Evolutionary conservation across 139 green algal species (phyloP), one percentile per base, ranked within the genome.

Genomic region (Raphidocelis subcapitata): DNA sequence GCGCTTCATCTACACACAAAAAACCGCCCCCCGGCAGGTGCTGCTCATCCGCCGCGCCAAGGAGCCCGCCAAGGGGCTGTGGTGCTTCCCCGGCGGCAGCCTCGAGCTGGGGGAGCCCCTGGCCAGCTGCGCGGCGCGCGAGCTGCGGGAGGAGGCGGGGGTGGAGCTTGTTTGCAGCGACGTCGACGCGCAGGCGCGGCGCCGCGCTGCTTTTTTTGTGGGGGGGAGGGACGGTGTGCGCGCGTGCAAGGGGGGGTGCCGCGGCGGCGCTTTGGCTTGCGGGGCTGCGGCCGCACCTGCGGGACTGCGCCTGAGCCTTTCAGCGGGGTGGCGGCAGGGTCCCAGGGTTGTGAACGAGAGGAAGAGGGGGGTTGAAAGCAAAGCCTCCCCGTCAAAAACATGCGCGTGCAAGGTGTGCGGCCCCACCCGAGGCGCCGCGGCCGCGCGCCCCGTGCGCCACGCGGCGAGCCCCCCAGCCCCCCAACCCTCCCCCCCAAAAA

Each of bases 1-100:
- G 12, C 23, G 52, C 20, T 15, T 5, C 10, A 59, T 59, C 4
- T 15, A 28, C 10, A 59, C 60, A 41, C 20, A 37, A 20, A 12
- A 8, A 12, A 8, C 24, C 44, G 16, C 37, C 4, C 26, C 33
- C 37, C 3, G 44, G 28, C 73, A 90, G 75, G 52, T 88, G 36
- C 71, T 91, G 70, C 75, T 91, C 0, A 83, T 90, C 5, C 73
- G 75, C 1, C 66, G 86, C 14, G 84, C 72, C 64, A 91, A 91
- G 49, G 75, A 81, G 56, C 86, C 86, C 4, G 74, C 72, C 67
- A 88, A 85, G 32, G 82, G 80, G 62, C 46, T 65, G 52, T 82
- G 67, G 77, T 81, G 75, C 65, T 86, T 86, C 44, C 76, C 74
- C 1, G 71, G 83, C 15, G 73, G 82, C 26, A 78, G 66, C n/a